Evolutionary conservation across 495 filamentous ascomycete genomes (phyloP), one percentile per base, ranked within the genome.

Genomic region (Annulohypoxylon nitens): DNA sequence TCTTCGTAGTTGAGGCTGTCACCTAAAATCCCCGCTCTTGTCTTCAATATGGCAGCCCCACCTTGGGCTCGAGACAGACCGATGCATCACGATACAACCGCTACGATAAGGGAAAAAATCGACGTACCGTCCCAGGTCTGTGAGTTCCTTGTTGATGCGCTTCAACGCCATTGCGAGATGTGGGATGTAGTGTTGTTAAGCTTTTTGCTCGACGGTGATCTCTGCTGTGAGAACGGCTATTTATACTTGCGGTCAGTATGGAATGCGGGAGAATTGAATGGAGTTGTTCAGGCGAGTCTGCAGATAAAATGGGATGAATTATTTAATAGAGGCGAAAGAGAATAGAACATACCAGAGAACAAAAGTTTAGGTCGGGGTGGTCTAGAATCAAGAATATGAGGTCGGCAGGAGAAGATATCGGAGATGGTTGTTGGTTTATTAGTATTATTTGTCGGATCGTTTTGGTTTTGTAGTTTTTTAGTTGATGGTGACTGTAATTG

Each of bases 111-210:
- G 11, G 16, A 41, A 50, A 73, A 70, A 70, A 57, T 41, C 14
- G 51, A 88, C 86, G 62, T 97, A 99, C 95, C 96, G 94, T 87
- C 96, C 96, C 80, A 99, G 91, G 81, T 99, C 96, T 86, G 94
- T 93, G 85, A 99, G 92, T 89, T 99, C 96, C 91, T 98, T 99
- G 90, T 97, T 98, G 87, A 99, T 99, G 83, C 96, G 90, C 93
- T 99, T 99, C 81, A 99, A 91, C 86, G 96, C 96, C 96, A 99
- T 99, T 77, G 77, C 83, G 83, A 76, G 82, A 71, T 83, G 74
- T 80, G 73, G 64, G 64, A 48, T 69, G 72, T 75, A 57, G 65
- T 68, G 65, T 55, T 61, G 71, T 66, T n/a, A 61, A 30, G 41
- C 70, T 66, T 37, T 16, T 48, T 73, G 54, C 45, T 43, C 54